Percentiles rank a stretch among this genome's conserved stretches.
phyloP scores from a whole-genome alignment of 2,329 filamentous ascomycete species.

The Botrytis byssoidea region DNA sequence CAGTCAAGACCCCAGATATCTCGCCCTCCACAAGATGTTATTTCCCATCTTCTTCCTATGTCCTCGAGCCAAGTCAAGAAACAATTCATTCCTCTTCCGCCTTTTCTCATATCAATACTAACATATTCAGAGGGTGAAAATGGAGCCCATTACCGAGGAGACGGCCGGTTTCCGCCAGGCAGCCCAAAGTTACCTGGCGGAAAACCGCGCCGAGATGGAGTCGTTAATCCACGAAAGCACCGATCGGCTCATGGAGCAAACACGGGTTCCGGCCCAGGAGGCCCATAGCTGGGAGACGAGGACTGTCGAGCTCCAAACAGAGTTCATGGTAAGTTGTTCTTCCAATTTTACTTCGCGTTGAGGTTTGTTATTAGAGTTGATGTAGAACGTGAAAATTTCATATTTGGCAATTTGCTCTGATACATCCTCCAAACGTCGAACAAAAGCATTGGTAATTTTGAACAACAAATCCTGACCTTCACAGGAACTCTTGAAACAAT shows the following conservation, averaged over 20 bases:
- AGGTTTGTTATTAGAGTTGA: no score
- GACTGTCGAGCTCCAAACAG: background rate
- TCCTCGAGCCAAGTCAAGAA: background rate
- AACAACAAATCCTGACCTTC: background rate
- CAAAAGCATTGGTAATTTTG: background rate
- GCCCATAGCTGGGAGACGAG: background rate
- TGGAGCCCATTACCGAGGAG: background rate
- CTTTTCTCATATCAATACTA: background rate
- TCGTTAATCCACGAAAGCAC: background rate
- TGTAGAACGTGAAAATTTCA: background rate
- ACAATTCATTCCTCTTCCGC: no score
- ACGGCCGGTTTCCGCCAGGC: background rate
- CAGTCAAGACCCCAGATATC: background rate
- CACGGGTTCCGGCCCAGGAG: background rate
- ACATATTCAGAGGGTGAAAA: background rate
- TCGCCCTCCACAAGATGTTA: background rate
- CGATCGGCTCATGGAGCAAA: background rate
- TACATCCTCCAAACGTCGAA: background rate
- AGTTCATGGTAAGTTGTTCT: background rate
- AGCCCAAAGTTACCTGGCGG: background rate
- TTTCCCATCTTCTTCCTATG: background rate
- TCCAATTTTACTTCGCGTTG: background rate
- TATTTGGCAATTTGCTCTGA: background rate
- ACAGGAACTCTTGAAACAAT: background rate
- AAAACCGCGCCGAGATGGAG: conserved; percentile 3